Percentiles rank a stretch among this genome's conserved stretches.
Evolutionary conservation across 192 early-diverging fungal species (phyloP).

Genomic region (Tieghemiomyces parasiticus): DNA sequence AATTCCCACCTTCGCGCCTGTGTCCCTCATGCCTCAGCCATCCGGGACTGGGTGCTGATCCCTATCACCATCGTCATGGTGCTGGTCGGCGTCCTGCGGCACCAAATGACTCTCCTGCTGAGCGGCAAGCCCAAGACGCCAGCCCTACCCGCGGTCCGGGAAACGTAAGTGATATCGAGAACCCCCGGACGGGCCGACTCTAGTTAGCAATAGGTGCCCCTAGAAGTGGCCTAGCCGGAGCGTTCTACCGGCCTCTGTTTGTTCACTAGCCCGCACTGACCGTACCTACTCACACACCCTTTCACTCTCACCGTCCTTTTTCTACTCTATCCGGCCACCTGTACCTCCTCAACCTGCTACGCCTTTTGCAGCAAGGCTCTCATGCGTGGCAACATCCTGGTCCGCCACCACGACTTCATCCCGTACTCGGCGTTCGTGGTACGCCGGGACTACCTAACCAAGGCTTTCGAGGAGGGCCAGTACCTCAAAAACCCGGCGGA

Average conservation of each 20-base stretch:
- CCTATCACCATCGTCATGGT: constrained; percentile 98
- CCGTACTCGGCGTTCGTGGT: constrained; percentile 51
- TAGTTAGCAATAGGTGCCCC: too few relatives aligned
- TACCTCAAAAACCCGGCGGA: constrained; percentile 74
- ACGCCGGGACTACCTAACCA: constrained; percentile 53
- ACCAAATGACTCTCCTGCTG: constrained; percentile 83
- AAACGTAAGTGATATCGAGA: constrained; percentile 40
- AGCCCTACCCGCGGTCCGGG: constrained; percentile 62
- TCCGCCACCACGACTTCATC: constrained; percentile 50
- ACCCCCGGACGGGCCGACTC: too few relatives aligned
- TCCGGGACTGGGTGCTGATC: constrained; percentile 86
- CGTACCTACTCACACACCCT: too few relatives aligned
- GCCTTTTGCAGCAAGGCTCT: constrained; percentile 58
- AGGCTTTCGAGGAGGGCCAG: constrained; percentile 64
- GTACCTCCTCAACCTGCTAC: too few relatives aligned
- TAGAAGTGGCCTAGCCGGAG: too few relatives aligned
- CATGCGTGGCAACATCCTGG: constrained; percentile 50
- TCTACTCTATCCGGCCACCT: too few relatives aligned
- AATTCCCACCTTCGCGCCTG: not conserved
- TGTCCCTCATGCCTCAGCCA: constrained; percentile 27
- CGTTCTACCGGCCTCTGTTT: too few relatives aligned
- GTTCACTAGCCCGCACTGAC: too few relatives aligned
- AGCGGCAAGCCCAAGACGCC: constrained; percentile 65
- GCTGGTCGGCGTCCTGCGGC: constrained; percentile 84
- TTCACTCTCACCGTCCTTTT: too few relatives aligned